phyloP scores from a whole-genome alignment of 2,329 filamentous ascomycete species.

The Cladosporium halotolerans region DNA sequence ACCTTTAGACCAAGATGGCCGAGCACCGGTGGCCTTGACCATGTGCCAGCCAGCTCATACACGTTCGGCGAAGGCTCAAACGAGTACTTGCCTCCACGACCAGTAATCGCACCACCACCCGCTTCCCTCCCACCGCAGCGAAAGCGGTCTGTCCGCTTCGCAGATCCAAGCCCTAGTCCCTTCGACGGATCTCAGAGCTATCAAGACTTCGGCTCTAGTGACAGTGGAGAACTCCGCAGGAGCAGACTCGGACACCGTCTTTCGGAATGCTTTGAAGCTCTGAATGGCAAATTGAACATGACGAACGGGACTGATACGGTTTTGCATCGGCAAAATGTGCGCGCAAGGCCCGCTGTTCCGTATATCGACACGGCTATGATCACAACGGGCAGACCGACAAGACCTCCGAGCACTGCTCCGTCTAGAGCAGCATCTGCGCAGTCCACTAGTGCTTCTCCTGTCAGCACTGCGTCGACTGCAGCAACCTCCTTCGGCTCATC shows the following conservation, averaged over 20 bases:
- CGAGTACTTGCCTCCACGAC: background rate
- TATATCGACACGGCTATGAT: constrained; percentile 6
- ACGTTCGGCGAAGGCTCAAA: constrained; percentile 4
- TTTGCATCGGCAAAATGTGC: constrained; percentile 1
- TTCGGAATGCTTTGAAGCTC: constrained; percentile 9
- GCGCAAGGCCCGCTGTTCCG: constrained; percentile 1
- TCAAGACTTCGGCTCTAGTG: constrained; percentile 1
- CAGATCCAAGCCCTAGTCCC: constrained; percentile 1
- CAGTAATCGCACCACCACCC: background rate
- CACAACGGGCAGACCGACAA: background rate
- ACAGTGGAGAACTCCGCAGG: background rate
- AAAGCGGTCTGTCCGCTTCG: constrained; percentile 9
- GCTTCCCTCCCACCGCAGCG: background rate
- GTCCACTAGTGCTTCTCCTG: constrained; percentile 19
- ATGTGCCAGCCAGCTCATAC: background rate
- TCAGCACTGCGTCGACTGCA: constrained; percentile 28
- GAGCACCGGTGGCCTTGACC: constrained; percentile 5
- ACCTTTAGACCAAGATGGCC: background rate
- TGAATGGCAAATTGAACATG: constrained; percentile 9
- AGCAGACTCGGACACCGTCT: constrained; percentile 7
- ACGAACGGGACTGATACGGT: constrained; percentile 8
- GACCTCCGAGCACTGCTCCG: constrained; percentile 1
- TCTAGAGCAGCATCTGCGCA: constrained; percentile 10
- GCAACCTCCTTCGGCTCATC: constrained; percentile 28
- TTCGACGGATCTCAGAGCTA: constrained; percentile 8